These are phyloP conservation scores for Avena sativa DNA, from an alignment of 176 grass and related monocot genomes.

Conservation along the genomic window DNA sequence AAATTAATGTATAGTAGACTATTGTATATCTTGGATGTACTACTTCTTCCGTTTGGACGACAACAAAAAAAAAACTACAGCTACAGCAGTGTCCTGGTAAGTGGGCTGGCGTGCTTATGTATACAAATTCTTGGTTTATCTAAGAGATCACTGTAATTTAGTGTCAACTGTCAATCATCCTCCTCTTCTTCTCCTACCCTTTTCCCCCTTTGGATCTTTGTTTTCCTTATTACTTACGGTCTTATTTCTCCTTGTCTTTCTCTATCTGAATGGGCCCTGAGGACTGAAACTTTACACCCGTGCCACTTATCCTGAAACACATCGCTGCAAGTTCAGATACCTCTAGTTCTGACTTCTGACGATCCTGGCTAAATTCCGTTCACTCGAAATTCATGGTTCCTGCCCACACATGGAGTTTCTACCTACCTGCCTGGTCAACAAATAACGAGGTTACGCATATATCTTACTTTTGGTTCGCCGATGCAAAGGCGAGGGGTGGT, in stretches of 20 bases:
- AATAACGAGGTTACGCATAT: not conserved
- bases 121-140: slow-evolving; percentile 1
- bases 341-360: not conserved
- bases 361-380: not conserved
- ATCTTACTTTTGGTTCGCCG: not conserved
- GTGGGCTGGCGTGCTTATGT: not conserved
- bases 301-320: not conserved
- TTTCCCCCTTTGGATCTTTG: not conserved
- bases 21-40: slow-evolving; percentile 14
- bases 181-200: not conserved
- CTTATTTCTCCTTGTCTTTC: not conserved
- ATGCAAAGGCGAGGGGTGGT: not conserved
- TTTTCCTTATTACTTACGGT: not conserved
- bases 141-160: not conserved
- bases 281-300: not conserved
- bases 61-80: not conserved
- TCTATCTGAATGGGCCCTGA: not conserved
- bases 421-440: not conserved
- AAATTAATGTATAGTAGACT: slow-evolving; percentile 13
- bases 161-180: not conserved
- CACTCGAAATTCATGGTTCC: not conserved
- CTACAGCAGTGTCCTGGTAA: not conserved
- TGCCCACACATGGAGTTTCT: not conserved
- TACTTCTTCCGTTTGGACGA: not conserved
- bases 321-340: not conserved